Conservation (phyloP, 2,329 filamentous ascomycete species). For the Clonostachys rhizophaga region DNA sequence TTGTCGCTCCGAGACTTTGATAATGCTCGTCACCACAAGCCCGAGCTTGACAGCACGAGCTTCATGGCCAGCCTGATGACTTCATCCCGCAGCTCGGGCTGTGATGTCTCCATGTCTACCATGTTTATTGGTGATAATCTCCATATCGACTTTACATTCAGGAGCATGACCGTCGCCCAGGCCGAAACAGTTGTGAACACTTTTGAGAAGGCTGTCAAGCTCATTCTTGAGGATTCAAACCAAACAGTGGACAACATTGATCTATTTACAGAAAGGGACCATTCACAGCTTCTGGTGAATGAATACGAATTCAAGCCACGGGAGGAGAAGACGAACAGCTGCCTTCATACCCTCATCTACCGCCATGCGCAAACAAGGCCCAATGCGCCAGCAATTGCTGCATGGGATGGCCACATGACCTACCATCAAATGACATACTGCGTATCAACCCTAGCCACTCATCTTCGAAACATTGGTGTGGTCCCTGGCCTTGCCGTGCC, state of each 20-base stretch:
- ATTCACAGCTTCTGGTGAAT: slow-evolving; percentile 47
- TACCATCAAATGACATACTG: slow-evolving; percentile 31
- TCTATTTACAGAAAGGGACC: slow-evolving; percentile 51
- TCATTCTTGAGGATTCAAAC: slow-evolving; percentile 35
- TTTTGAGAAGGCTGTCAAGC: slow-evolving; percentile 45
- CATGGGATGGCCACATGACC: slow-evolving; percentile 38
- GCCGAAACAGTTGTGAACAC: slow-evolving; percentile 42
- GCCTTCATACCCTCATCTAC: slow-evolving; percentile 40
- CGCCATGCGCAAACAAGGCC: slow-evolving; percentile 30
- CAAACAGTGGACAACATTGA: slow-evolving; percentile 38
- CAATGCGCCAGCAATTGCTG: slow-evolving; percentile 31
- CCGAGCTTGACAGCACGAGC: slow-evolving; percentile 1
- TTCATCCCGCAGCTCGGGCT: slow-evolving; percentile 31
- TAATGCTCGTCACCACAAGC: slow-evolving; percentile 12
- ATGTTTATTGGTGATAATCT: slow-evolving; percentile 34
- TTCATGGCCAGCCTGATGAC: slow-evolving; percentile 8
- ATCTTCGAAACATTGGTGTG: slow-evolving; percentile 46
- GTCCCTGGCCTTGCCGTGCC: slow-evolving; percentile 53
- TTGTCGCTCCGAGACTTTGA: slow-evolving; percentile 39
- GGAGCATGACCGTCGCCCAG: slow-evolving; percentile 35
- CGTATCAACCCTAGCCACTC: slow-evolving; percentile 29
- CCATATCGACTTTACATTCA: slow-evolving; percentile 36
- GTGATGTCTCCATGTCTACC: slow-evolving; percentile 39
- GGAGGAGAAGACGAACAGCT: slow-evolving; percentile 29
- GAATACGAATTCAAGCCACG: slow-evolving; percentile 35